These are phyloP conservation scores for Xylariaceae sp. DNA, from an alignment of 2,329 filamentous ascomycete species.

Conservation along the genomic window DNA sequence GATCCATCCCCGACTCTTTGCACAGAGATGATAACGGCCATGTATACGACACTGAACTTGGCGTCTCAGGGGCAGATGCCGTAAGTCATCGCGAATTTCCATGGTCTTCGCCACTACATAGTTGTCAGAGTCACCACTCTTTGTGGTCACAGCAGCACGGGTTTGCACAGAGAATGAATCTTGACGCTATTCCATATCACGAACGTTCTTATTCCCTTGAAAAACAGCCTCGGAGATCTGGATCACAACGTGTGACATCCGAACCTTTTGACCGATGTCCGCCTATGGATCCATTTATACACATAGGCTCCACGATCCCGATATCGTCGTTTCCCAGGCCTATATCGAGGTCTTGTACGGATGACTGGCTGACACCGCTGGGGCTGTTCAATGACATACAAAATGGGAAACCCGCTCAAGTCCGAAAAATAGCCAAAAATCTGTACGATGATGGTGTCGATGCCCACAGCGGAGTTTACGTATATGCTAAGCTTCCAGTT, in stretches of 20 bases:
- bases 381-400: slow-evolving; percentile 16
- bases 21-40: not conserved
- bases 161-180: slow-evolving; percentile 9
- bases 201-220: not conserved
- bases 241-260: slow-evolving; percentile 19
- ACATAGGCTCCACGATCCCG: slow-evolving; percentile 5
- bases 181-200: not conserved
- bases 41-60: not conserved
- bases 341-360: slow-evolving; percentile 26
- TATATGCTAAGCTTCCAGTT: slow-evolving; percentile 12
- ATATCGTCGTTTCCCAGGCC: slow-evolving; percentile 28
- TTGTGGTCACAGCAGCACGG: slow-evolving; percentile 17
- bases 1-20: slow-evolving; percentile 15
- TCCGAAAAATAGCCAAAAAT: slow-evolving; percentile 10
- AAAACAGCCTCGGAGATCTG: not conserved
- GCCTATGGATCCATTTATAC: slow-evolving; percentile 5
- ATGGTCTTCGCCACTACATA: slow-evolving; percentile 7
- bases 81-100: slow-evolving; percentile 1
- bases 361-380: slow-evolving; percentile 30
- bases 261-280: slow-evolving; percentile 20
- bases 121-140: slow-evolving; percentile 4
- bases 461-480: slow-evolving; percentile 24
- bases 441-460: slow-evolving; percentile 29
- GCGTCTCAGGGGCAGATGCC: not conserved
- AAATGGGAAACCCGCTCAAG: slow-evolving; percentile 7